Conservation (phyloP, 2,329 filamentous ascomycete genomes). For the Aspergillus pseudoterreus region DNA sequence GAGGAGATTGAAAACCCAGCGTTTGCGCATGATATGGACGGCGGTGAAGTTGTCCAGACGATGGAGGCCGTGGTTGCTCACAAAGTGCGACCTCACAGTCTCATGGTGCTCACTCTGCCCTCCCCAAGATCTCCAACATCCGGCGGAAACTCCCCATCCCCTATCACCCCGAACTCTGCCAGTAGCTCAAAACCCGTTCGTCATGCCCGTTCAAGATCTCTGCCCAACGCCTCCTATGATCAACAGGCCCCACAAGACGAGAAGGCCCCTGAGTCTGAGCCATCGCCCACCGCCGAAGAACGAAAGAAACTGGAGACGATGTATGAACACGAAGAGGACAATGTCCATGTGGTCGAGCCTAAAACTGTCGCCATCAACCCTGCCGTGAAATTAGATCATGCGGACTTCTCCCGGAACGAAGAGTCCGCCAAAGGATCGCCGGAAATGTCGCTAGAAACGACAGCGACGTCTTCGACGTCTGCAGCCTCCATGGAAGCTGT, state of each 20-base stretch:
- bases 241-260: slow-evolving; percentile 13
- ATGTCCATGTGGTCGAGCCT: slow-evolving; percentile 17
- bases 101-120: slow-evolving; percentile 39
- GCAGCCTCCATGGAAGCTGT: slow-evolving; percentile 15
- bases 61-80: slow-evolving; percentile 35
- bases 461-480: slow-evolving; percentile 17
- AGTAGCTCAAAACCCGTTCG: slow-evolving; percentile 22
- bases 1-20: slow-evolving; percentile 78
- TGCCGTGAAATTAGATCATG: background rate
- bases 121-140: slow-evolving; percentile 26
- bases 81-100: slow-evolving; percentile 41
- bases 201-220: slow-evolving; percentile 46
- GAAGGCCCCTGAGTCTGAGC: slow-evolving; percentile 11
- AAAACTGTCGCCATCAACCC: background rate
- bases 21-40: slow-evolving; percentile 59
- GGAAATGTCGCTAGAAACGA: slow-evolving; percentile 10
- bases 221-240: slow-evolving; percentile 41
- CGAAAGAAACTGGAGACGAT: slow-evolving; percentile 34
- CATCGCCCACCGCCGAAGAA: slow-evolving; percentile 25
- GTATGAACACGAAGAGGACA: slow-evolving; percentile 31
- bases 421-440: background rate
- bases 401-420: background rate
- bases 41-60: slow-evolving; percentile 41
- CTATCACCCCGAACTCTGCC: slow-evolving; percentile 13
- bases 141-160: slow-evolving; percentile 21